Evolutionary conservation across 2,329 filamentous ascomycete species (phyloP).

Genomic region (Microascus cirrosus): DNA sequence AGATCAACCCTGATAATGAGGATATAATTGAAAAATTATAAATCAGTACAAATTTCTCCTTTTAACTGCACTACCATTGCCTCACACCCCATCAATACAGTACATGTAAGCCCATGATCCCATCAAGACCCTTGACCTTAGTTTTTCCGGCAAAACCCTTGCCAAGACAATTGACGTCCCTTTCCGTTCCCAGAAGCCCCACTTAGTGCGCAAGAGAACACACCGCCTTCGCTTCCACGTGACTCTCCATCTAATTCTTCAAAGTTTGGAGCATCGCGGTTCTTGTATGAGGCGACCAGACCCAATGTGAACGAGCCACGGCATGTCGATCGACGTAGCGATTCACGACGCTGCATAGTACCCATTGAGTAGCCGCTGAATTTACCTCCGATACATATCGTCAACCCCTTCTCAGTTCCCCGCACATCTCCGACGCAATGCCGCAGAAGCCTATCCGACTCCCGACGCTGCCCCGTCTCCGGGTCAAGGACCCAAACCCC

Average conservation of each 20-base stretch:
- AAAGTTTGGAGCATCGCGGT: not conserved
- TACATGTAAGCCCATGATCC: not conserved
- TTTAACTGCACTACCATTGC: not conserved
- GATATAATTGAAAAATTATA: not conserved
- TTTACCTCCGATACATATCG: not conserved
- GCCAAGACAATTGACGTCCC: not conserved
- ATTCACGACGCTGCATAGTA: not conserved
- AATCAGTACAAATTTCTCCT: not conserved
- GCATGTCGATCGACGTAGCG: not conserved
- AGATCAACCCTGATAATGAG: not conserved
- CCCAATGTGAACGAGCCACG: not conserved
- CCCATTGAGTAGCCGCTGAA: not conserved
- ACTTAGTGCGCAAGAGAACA: not conserved
- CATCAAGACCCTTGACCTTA: not conserved
- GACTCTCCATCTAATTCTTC: not conserved
- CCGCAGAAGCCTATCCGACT: constrained; percentile 43
- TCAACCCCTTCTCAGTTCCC: not conserved
- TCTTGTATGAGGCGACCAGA: not conserved
- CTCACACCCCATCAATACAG: not conserved
- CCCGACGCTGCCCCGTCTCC: constrained; percentile 42
- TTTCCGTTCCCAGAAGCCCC: not conserved
- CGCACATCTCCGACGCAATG: constrained; percentile 21
- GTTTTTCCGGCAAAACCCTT: not conserved
- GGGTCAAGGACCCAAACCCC: constrained; percentile 41
- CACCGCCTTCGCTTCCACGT: not conserved